Conservation (phyloP, 441 rosid species). For the Jatropha podagrica region DNA sequence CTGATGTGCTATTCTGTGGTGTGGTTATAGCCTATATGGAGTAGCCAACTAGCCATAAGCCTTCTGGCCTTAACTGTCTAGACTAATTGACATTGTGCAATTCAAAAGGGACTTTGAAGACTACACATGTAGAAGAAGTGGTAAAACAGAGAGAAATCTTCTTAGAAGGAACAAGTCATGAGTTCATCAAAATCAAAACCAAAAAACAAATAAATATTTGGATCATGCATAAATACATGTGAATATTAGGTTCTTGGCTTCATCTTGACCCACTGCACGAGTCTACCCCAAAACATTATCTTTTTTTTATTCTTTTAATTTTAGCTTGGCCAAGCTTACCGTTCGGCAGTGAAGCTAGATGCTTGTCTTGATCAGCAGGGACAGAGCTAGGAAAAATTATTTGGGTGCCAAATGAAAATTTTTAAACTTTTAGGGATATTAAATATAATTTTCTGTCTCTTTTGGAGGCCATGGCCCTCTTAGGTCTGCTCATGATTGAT, state of each 20-base stretch:
- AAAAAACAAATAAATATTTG: neutral
- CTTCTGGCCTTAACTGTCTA: no score
- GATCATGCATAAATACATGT: no score
- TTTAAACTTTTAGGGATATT: no score
- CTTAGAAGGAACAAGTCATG: neutral
- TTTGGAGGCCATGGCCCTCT: no score
- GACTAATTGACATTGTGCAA: neutral
- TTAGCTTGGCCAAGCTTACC: neutral
- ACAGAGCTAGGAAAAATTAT: no score
- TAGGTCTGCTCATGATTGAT: no score
- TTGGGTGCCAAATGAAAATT: no score
- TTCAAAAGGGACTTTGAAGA: neutral
- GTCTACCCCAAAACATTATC: neutral
- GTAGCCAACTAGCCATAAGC: no score
- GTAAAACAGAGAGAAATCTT: neutral
- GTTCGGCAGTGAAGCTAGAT: conserved; percentile 3
- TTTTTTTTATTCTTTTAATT: neutral
- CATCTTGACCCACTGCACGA: neutral
- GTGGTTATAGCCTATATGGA: no score
- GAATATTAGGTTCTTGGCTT: no score
- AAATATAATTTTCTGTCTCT: no score
- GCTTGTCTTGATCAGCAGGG: neutral
- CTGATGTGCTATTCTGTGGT: no score
- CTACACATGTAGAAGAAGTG: neutral
- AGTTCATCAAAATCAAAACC: neutral